A percentile compares a stretch with the other conserved stretches of the same genome.
phyloP scores from a whole-genome alignment of 768 basidiomycete genomes.

The Floccularia luteovirens region DNA sequence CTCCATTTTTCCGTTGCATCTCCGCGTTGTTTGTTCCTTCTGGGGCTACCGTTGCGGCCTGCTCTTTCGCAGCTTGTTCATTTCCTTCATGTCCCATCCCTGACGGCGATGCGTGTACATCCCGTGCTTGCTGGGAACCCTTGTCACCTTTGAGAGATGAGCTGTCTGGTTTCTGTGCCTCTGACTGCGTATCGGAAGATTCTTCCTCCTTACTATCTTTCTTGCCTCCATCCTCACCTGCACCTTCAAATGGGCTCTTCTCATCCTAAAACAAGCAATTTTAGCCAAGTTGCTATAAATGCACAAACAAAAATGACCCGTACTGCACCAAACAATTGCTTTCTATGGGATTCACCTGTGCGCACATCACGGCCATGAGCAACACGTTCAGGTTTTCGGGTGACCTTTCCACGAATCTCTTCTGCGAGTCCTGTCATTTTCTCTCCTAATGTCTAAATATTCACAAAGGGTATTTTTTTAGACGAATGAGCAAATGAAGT shows the following conservation, averaged over 20 bases:
- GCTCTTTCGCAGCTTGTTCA: conserved; percentile 14
- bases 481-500: neutral
- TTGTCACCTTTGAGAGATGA: too few species aligned
- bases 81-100: conserved; percentile 2
- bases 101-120: neutral
- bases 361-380: conserved; percentile 15
- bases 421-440: conserved; percentile 17
- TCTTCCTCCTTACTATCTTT: too few species aligned
- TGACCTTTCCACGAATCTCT: conserved; percentile 19
- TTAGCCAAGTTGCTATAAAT: neutral
- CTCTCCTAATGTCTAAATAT: conserved; percentile 15
- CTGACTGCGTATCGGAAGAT: too few species aligned
- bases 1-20: conserved; percentile 13
- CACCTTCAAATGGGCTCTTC: conserved; percentile 14
- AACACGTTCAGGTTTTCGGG: conserved; percentile 15
- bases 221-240: conserved; percentile 3
- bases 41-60: conserved; percentile 21
- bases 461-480: neutral
- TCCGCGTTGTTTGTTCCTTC: conserved; percentile 15
- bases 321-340: conserved; percentile 17
- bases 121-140: neutral
- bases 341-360: conserved; percentile 17
- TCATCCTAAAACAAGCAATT: conserved; percentile 10
- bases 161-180: too few species aligned
- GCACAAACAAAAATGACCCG: neutral